Evolutionary conservation across 345 rosid species (phyloP), one percentile per base, ranked within the genome.

Genomic region (Triadica sebifera): DNA sequence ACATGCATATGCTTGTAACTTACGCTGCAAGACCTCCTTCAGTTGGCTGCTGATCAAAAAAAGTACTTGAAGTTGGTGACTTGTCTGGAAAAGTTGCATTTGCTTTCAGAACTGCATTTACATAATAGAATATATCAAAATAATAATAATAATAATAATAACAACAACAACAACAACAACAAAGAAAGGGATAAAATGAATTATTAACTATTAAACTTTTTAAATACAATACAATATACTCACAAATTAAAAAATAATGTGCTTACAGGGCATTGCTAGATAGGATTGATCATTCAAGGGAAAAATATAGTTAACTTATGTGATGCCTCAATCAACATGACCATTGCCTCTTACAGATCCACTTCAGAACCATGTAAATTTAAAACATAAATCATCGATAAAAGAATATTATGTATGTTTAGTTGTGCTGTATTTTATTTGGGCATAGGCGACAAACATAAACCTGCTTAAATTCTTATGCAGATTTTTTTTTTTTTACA

Each of bases 51-150:
- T 86, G 97, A 47, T 90, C 94, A 77, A 85, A 80, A 39, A 88
- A 67, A 77, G 92, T 70, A 82, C 83, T 87, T 74, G 91, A 80
- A 65, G 86, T 73, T 58, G 89, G 88, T 38, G 86, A 49, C 88
- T 93, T 95, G 69, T 95, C 99, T 3, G 86, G 84, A 74, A 86
- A 80, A 39, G 91, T 85, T 66, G 93, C 84, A 88, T 79, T 86
- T 71, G 90, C 85, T 84, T 95, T 93, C 76, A 95, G 77, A 82
- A 95, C 99, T 95, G 93, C 83, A 89, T 25, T 12, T 24, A 43
- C 43, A 76, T 39, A 22, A 52, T 20, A 29, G 52, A 67, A 9
- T 46, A 62, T 29, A 61, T 49, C 15, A 59, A 22, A 77, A 22
- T 29, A 29, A 29, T 29, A 29, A 29, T 29, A 29, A 29, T 29